Conservation (phyloP, 768 basidiomycete genomes). For the Macrocybe gigantea region DNA sequence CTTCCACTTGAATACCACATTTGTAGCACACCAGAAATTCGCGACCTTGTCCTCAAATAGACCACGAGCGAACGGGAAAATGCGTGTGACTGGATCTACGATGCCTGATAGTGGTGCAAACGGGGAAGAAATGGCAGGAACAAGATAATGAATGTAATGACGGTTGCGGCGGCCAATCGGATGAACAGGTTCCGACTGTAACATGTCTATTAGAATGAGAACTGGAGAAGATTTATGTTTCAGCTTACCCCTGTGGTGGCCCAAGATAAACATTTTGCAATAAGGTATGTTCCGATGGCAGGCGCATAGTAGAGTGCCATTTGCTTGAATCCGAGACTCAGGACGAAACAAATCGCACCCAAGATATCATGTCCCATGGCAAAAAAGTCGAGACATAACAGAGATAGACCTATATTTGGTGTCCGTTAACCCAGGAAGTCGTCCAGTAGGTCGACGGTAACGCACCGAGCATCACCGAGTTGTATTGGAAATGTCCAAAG, state of each 20-base stretch:
- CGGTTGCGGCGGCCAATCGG: slow-evolving; percentile 58
- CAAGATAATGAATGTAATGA: slow-evolving; percentile 56
- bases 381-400: slow-evolving; percentile 68
- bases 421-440: slow-evolving; percentile 1
- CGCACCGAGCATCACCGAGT: slow-evolving; percentile 86
- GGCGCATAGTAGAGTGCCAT: slow-evolving; percentile 96
- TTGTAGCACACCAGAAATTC: slow-evolving; percentile 95
- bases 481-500: slow-evolving; percentile 95
- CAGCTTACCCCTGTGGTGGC: slow-evolving; percentile 55
- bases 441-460: slow-evolving; percentile 3
- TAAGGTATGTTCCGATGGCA: slow-evolving; percentile 83
- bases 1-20: slow-evolving; percentile 86
- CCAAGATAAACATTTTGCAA: slow-evolving; percentile 88
- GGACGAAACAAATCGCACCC: slow-evolving; percentile 76
- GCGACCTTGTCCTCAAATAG: slow-evolving; percentile 96
- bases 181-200: slow-evolving; percentile 49
- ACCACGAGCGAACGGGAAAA: slow-evolving; percentile 90
- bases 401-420: slow-evolving; percentile 49
- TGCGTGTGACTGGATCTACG: slow-evolving; percentile 65
- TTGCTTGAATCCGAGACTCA: slow-evolving; percentile 91
- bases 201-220: neutral
- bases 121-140: slow-evolving; percentile 80
- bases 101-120: slow-evolving; percentile 46
- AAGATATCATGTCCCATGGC: slow-evolving; percentile 61
- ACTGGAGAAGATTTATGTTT: neutral